phyloP scores from a whole-genome alignment of 2,329 filamentous ascomycete genomes.

The Ophiocordyceps polyrhachis-furcata region DNA sequence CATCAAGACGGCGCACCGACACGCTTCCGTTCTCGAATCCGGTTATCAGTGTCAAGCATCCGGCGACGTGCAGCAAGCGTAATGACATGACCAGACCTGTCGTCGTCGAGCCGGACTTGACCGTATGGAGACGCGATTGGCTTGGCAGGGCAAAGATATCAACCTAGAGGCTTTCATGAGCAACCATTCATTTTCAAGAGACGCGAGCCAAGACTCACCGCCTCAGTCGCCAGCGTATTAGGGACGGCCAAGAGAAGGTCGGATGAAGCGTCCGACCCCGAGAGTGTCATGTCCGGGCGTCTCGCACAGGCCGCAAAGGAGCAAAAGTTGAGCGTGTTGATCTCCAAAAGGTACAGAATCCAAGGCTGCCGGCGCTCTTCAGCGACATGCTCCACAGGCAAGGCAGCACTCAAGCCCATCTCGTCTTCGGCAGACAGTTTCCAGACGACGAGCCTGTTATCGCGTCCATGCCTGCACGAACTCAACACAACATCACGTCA shows the following conservation, averaged over 20 bases:
- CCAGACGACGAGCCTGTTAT: conserved; percentile 78
- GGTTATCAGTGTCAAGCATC: conserved; percentile 42
- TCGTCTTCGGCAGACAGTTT: conserved; percentile 46
- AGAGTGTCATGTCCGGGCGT: conserved; percentile 7
- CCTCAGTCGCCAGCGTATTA: conserved; percentile 54
- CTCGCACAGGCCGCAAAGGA: conserved; percentile 48
- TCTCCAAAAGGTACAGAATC: conserved; percentile 66
- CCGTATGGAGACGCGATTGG: conserved; percentile 45
- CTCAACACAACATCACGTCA: neutral
- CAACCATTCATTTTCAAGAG: no score
- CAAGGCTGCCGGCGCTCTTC: conserved; percentile 47
- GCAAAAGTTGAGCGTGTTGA: conserved; percentile 94
- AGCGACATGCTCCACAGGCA: conserved; percentile 48
- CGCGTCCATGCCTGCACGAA: conserved; percentile 64
- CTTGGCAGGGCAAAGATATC: conserved; percentile 73
- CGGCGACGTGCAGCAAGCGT: conserved; percentile 32
- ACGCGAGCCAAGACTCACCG: conserved; percentile 25
- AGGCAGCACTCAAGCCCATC: conserved; percentile 39
- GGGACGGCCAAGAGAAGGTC: conserved; percentile 60
- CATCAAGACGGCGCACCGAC: conserved; percentile 39
- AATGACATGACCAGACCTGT: conserved; percentile 84
- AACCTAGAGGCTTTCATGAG: conserved; percentile 24
- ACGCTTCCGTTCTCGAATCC: conserved; percentile 77
- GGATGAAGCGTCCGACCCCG: conserved; percentile 8
- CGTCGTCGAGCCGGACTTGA: conserved; percentile 29